phyloP scores from a whole-genome alignment of 164 flowering plant genomes.

The Chimonanthus salicifolius region DNA sequence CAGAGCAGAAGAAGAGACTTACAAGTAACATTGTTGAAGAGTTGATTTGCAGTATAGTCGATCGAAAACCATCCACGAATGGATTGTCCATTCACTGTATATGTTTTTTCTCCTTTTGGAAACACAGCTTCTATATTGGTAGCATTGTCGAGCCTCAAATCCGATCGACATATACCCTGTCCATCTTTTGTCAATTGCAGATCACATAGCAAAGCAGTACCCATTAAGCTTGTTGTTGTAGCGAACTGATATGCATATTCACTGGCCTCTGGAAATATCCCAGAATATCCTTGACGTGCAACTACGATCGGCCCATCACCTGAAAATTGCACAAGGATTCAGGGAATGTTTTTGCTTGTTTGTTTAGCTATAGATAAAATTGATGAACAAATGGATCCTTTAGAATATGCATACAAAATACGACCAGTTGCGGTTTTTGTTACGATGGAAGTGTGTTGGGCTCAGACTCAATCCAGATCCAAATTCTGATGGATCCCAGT shows the following conservation, averaged over 20 bases:
- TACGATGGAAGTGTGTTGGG: too few relatives aligned
- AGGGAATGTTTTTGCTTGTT: too few relatives aligned
- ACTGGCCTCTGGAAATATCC: slow-evolving; percentile 69
- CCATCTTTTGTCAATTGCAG: slow-evolving; percentile 72
- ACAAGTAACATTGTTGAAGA: slow-evolving; percentile 45
- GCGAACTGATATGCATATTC: slow-evolving; percentile 36
- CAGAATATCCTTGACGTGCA: slow-evolving; percentile 81
- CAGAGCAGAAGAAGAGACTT: slow-evolving; percentile 19
- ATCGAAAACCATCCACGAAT: slow-evolving; percentile 61
- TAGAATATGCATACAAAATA: too few relatives aligned
- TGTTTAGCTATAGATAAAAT: too few relatives aligned
- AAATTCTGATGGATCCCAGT: too few relatives aligned
- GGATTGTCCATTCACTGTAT: slow-evolving; percentile 50
- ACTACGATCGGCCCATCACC: slow-evolving; percentile 55
- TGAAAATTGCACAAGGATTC: slow-evolving; percentile 14
- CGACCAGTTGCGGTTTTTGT: too few relatives aligned
- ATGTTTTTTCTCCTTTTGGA: slow-evolving; percentile 43
- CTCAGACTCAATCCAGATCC: too few relatives aligned
- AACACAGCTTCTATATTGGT: slow-evolving; percentile 42
- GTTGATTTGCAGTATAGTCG: slow-evolving; percentile 40
- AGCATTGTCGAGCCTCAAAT: slow-evolving; percentile 51
- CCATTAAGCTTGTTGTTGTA: slow-evolving; percentile 19
- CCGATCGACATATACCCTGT: slow-evolving; percentile 49
- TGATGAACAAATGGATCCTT: too few relatives aligned
- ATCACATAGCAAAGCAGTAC: slow-evolving; percentile 48